phyloP scores from a whole-genome alignment of 164 flowering plant genomes.

The Liquidambar formosana region DNA sequence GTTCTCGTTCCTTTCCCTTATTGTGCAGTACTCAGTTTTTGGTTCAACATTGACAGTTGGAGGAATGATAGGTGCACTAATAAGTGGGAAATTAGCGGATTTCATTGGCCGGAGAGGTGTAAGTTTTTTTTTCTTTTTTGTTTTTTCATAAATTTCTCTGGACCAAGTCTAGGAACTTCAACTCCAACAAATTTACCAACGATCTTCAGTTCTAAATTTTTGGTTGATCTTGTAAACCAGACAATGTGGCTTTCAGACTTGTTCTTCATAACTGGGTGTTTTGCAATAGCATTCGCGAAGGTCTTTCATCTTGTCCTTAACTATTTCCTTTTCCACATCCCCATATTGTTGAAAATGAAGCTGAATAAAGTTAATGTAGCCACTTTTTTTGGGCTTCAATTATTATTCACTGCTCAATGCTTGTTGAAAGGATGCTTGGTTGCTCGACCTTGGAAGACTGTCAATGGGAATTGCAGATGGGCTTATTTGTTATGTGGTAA shows the following conservation, averaged over 20 bases:
- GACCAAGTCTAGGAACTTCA: background rate
- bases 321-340: too few relatives aligned
- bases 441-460: slow-evolving; percentile 42
- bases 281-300: slow-evolving; percentile 35
- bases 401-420: background rate
- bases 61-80: too few relatives aligned
- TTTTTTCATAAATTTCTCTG: background rate
- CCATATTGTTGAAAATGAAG: too few relatives aligned
- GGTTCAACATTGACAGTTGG: too few relatives aligned
- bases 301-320: slow-evolving; percentile 12
- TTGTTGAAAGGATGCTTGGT: slow-evolving; percentile 16
- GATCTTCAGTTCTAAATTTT: background rate
- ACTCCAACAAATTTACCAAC: too few relatives aligned
- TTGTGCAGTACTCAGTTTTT: too few relatives aligned
- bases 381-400: too few relatives aligned
- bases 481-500: slow-evolving; percentile 32
- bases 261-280: slow-evolving; percentile 42
- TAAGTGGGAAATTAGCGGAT: slow-evolving; percentile 26
- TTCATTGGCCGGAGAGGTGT: slow-evolving; percentile 22
- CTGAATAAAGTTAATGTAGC: too few relatives aligned
- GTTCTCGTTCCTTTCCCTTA: too few relatives aligned
- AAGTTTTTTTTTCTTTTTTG: slow-evolving; percentile 8
- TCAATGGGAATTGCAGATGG: slow-evolving; percentile 29
- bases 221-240: background rate
- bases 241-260: slow-evolving; percentile 29